Base-by-base conservation (phyloP, 2,329 filamentous ascomycete species). In the Fusarium sulawesiense region DNA sequence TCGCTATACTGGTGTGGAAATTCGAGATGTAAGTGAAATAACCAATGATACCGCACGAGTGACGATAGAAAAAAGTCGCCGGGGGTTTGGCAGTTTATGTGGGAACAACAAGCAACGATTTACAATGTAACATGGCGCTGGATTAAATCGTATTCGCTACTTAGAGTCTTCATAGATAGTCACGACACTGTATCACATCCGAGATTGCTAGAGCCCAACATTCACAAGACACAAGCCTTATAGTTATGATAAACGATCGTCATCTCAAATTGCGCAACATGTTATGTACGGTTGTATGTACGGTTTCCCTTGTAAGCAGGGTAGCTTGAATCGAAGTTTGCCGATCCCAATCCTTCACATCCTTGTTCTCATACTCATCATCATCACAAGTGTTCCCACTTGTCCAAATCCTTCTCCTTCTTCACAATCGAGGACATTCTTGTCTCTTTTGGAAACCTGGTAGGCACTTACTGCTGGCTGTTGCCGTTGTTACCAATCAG, bases 401-500 rank as follows among this genome's bases (percentile, higher is more conserved):
- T 65, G 10, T 11, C 13, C 27, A 42, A 30, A 16, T 13, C 48
- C 41, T 46, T 25, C 47, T 44, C 29, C 18, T 23, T 41, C 41
- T 45, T 40, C 45, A 25, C 47, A 48, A 20, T 42, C 27, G 7
- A 49, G 13, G 23, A 29, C n/a, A 29, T 27, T 7, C 23, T 21
- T n/a, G 27, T 29, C 25, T 50, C 45, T 42, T 44, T 16, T 56
- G 21, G 3, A 45, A 14, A 29, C 29, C 8, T 21, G 20, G n/a
- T n/a, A 30, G 40, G 10, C 25, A 25, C 37, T 71, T 76, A 74
- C 75, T 78, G 74, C n/a, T 56, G 46, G n/a, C 61, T 56, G 57
- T 75, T 77, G 50, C 83, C 83, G 77, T 88, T 87, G 80, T 85
- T 87, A 41, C 78, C 83, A 64, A 87, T 78, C 65, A 80, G 75